Conservation (phyloP, 805 yeast genomes). For the Cyberlindnera lachancei region DNA sequence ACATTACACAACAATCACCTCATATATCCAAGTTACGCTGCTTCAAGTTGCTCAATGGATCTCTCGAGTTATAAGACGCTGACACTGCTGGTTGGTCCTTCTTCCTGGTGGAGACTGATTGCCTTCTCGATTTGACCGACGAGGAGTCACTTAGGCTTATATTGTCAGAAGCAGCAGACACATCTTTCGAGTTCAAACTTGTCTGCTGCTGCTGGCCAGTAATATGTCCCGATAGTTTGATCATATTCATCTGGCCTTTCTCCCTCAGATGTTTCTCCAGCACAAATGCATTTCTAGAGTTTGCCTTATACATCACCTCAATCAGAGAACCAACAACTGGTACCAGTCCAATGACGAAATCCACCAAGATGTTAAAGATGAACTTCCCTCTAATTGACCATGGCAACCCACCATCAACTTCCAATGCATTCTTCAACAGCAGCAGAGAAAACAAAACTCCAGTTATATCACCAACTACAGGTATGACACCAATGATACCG, state of each 20-base stretch:
- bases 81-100: too few relatives aligned
- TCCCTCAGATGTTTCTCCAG: constrained; percentile 48
- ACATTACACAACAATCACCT: neutral
- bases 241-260: constrained; percentile 8
- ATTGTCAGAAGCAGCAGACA: too few relatives aligned
- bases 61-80: too few relatives aligned
- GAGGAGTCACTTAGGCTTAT: too few relatives aligned
- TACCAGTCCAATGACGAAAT: constrained; percentile 61
- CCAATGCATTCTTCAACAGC: constrained; percentile 34
- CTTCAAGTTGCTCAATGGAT: neutral
- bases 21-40: constrained; percentile 2
- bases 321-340: constrained; percentile 73
- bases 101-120: too few relatives aligned
- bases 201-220: too few relatives aligned
- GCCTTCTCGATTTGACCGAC: too few relatives aligned
- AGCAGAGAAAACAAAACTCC: constrained; percentile 43
- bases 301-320: constrained; percentile 66
- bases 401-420: constrained; percentile 63
- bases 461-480: constrained; percentile 55
- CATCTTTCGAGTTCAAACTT: too few relatives aligned
- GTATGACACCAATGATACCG: constrained; percentile 60
- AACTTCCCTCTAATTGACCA: constrained; percentile 43
- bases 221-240: neutral
- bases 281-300: constrained; percentile 62
- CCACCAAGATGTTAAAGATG: constrained; percentile 55